A percentile compares a stretch with the other conserved stretches of the same genome.
Conservation (phyloP, 306 rosid species). For the Dalbergia cultrata region DNA sequence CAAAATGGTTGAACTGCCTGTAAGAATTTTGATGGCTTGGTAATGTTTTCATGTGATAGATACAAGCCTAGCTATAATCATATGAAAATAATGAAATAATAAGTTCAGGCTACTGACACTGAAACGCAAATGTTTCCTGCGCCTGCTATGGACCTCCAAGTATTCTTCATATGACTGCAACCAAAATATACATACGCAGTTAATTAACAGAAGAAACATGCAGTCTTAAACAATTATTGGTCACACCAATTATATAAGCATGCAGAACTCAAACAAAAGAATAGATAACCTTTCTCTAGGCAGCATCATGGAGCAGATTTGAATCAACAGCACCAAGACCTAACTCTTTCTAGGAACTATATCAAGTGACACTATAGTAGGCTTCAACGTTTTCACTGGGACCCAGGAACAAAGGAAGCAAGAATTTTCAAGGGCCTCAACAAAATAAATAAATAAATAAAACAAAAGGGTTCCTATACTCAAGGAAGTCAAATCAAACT, state of each 20-base stretch:
- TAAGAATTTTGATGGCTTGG: conserved; percentile 38
- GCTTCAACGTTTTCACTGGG: neutral
- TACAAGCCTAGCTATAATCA: neutral
- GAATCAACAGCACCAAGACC: conserved; percentile 29
- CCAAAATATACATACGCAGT: conserved; percentile 3
- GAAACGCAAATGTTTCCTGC: conserved; percentile 44
- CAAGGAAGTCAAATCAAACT: neutral
- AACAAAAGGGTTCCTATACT: neutral
- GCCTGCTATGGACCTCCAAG: conserved; percentile 49
- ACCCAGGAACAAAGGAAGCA: neutral
- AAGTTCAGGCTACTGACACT: conserved; percentile 46
- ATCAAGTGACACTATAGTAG: neutral
- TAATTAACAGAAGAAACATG: conserved; percentile 28
- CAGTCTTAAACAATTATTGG: neutral
- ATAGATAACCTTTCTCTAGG: conserved; percentile 10
- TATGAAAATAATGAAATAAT: conserved; percentile 12
- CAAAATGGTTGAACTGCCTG: conserved; percentile 45
- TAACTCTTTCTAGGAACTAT: neutral
- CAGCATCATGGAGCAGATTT: conserved; percentile 9
- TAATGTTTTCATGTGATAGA: conserved; percentile 30
- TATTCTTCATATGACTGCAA: conserved; percentile 61
- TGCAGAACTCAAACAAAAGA: conserved; percentile 10
- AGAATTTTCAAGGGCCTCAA: conserved; percentile 4
- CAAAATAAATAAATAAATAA: neutral
- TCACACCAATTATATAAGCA: conserved; percentile 8